Percentiles rank a stretch among this genome's conserved stretches.
Evolutionary conservation across 2,329 filamentous ascomycete genomes (phyloP).

Genomic region (Fusarium sp.): DNA sequence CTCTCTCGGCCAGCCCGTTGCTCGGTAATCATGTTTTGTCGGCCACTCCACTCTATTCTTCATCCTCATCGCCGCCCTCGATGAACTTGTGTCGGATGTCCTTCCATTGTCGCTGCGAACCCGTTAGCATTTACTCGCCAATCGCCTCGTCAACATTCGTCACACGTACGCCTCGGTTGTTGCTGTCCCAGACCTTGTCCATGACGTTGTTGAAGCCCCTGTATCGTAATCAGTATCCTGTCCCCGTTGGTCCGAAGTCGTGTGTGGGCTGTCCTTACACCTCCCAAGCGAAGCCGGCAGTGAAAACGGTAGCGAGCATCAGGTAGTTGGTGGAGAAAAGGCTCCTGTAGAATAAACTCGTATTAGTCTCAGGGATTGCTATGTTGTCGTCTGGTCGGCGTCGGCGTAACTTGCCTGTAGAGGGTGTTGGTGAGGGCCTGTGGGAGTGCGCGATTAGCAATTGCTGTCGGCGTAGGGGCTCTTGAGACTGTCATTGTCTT

Average conservation of each 20-base stretch:
- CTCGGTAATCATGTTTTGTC: slow-evolving; percentile 34
- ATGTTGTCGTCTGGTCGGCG: slow-evolving; percentile 32
- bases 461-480: slow-evolving; percentile 11
- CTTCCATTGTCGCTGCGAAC: slow-evolving; percentile 94
- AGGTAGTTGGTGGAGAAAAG: slow-evolving; percentile 88
- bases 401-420: slow-evolving; percentile 56
- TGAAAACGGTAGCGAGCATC: slow-evolving; percentile 90
- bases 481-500: slow-evolving; percentile 30
- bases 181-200: slow-evolving; percentile 88
- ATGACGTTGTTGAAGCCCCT: slow-evolving; percentile 87
- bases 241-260: slow-evolving; percentile 36
- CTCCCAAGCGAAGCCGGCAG: slow-evolving; percentile 89
- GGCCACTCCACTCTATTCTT: slow-evolving; percentile 39
- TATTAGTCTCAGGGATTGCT: slow-evolving; percentile 45
- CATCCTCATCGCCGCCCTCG: slow-evolving; percentile 70
- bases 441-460: slow-evolving; percentile 54
- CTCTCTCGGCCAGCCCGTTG: slow-evolving; percentile 33
- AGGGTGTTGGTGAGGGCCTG: slow-evolving; percentile 56
- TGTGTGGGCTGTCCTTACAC: slow-evolving; percentile 73
- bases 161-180: slow-evolving; percentile 89
- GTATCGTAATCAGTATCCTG: slow-evolving; percentile 52
- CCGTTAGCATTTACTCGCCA: slow-evolving; percentile 46
- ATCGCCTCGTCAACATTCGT: background rate
- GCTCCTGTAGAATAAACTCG: slow-evolving; percentile 66
- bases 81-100: slow-evolving; percentile 95